phyloP scores from a whole-genome alignment of 2,329 filamentous ascomycete species.

The Onygenales sp. region DNA sequence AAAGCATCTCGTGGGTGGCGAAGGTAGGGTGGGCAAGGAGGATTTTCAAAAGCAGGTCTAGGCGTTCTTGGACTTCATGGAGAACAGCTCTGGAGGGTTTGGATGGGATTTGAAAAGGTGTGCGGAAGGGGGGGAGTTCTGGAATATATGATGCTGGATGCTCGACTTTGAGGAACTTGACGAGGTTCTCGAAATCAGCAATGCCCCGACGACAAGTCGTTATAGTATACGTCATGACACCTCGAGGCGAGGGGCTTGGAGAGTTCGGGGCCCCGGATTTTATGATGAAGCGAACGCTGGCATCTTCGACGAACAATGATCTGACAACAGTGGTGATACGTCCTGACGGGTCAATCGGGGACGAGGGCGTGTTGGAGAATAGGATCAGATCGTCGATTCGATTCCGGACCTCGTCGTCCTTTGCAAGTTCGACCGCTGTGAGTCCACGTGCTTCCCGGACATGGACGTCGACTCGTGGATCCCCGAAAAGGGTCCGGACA shows the following conservation, averaged over 20 bases:
- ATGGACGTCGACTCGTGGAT: conserved; percentile 75
- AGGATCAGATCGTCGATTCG: conserved; percentile 89
- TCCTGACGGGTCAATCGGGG: conserved; percentile 55
- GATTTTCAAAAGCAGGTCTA: conserved; percentile 81
- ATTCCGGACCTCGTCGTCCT: conserved; percentile 95
- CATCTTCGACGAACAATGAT: conserved; percentile 95
- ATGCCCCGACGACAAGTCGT: conserved; percentile 87
- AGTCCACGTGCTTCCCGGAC: conserved; percentile 78
- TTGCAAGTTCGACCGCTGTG: conserved; percentile 90
- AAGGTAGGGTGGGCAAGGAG: conserved; percentile 86
- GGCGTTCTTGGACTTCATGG: conserved; percentile 74
- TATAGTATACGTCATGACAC: conserved; percentile 70
- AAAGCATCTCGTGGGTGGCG: conserved; percentile 90
- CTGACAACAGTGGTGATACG: conserved; percentile 87
- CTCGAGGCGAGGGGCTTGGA: conserved; percentile 41
- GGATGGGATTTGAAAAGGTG: conserved; percentile 86
- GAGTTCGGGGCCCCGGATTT: conserved; percentile 76
- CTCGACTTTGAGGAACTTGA: conserved; percentile 72
- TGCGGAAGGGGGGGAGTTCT: conserved; percentile 63
- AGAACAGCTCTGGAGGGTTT: conserved; percentile 81
- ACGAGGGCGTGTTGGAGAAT: conserved; percentile 53
- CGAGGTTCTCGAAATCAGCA: conserved; percentile 82
- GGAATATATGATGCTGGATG: conserved; percentile 95
- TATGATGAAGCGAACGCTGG: conserved; percentile 80
- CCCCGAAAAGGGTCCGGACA: conserved; percentile 77